Evolutionary conservation across 2,329 filamentous ascomycete genomes (phyloP), one percentile per base, ranked within the genome.

Genomic region (Sporothrix euskadiensis): DNA sequence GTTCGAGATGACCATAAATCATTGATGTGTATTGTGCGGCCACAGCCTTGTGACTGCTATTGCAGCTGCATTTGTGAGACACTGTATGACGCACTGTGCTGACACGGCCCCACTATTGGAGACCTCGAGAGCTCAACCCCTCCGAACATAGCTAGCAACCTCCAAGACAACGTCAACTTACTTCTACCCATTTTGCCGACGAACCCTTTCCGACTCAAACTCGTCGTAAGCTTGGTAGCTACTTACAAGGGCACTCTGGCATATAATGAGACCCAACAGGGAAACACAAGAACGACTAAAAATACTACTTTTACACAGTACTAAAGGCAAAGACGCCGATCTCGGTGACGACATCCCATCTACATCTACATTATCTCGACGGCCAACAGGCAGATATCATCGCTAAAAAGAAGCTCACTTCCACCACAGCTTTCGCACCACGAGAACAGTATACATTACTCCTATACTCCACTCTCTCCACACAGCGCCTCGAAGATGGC

Each of bases 401-500:
- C 22, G 9, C n/a, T 6, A 54, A 3, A 19, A 54, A n/a, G n/a
- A 26, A 35, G 3, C 9, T 26, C n/a, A 35, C 10, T 22, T 7
- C n/a, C 35, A 26, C 22, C 22, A 22, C 30, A 12, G 19, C 19
- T 22, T 9, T 61, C 32, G 14, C 7, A 5, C 3, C 9, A 8
- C 32, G 19, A 35, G 19, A 44, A 9, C 1, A 1, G 0, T 4
- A 26, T 9, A 8, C 5, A 19, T n/a, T 1, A 4, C 1, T 8
- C 14, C 44, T 19, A 2, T 8, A 22, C 35, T 49, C 19, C 1
- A 19, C 2, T 1, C 8, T 9, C 8, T 8, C 6, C 30, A 35
- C 44, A 32, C 35, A n/a, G 35, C 22, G 22, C 16, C 39, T 32
- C 66, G 52, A 52, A 19, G 30, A 73, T 73, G 71, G 56, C 65